A percentile compares a stretch with the other conserved stretches of the same genome.
Evolutionary conservation across 208 protist species (phyloP).

Genomic region (Leishmania guyanensis): DNA sequence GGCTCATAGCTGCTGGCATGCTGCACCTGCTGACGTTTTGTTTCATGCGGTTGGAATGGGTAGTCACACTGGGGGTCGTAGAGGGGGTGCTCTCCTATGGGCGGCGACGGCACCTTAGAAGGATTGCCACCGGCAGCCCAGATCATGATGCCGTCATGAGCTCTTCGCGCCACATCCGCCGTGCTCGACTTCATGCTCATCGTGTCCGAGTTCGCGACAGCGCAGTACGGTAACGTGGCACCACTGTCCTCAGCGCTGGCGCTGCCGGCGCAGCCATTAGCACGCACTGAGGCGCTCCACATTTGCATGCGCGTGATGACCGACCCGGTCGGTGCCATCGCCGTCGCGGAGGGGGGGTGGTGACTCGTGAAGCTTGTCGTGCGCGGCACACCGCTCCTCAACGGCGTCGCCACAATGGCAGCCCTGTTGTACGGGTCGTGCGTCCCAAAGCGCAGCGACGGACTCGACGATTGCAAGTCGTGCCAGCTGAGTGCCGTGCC

Average conservation of each 20-base stretch:
- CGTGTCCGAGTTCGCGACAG: not conserved
- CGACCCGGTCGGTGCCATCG: slow-evolving; percentile 9
- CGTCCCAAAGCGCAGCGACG: slow-evolving; percentile 13
- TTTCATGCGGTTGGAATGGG: not conserved
- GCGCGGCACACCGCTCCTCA: slow-evolving; percentile 3
- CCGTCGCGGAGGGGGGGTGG: slow-evolving; percentile 13
- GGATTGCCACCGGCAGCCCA: not conserved
- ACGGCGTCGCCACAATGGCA: slow-evolving; percentile 8
- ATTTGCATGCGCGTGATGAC: not conserved
- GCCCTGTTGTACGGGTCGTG: slow-evolving; percentile 28
- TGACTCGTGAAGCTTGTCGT: slow-evolving; percentile 15
- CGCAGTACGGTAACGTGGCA: not conserved
- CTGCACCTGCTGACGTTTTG: not conserved
- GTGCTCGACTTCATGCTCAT: slow-evolving; percentile 2
- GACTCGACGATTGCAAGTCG: slow-evolving; percentile 6
- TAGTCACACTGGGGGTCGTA: not conserved
- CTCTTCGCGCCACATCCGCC: not conserved
- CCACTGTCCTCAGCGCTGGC: not conserved
- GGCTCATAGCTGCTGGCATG: not conserved
- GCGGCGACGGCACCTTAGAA: not conserved
- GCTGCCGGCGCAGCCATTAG: not conserved
- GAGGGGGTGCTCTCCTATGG: not conserved
- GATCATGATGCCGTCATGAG: not conserved
- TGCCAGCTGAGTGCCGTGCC: slow-evolving; percentile 11
- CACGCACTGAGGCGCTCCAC: not conserved